Evolutionary conservation across 139 green algal genomes (phyloP).

Genomic region (Tetraselmis chui): DNA sequence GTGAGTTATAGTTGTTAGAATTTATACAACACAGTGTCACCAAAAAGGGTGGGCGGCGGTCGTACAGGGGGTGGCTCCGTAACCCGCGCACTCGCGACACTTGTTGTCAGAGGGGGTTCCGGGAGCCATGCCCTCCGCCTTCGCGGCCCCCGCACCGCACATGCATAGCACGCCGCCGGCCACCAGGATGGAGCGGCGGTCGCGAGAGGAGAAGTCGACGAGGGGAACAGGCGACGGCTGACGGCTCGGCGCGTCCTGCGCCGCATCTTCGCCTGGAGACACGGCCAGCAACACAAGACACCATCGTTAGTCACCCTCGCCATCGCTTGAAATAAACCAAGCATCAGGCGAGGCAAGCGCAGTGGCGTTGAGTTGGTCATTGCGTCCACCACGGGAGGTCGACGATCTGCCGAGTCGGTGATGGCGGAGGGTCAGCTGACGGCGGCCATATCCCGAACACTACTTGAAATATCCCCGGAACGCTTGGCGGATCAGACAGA

Average conservation of each 20-base stretch:
- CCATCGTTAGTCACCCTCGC: no score
- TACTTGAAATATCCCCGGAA: no score
- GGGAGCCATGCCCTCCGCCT: not conserved
- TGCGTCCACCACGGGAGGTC: not conserved
- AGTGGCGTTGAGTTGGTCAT: not conserved
- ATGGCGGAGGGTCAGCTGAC: not conserved
- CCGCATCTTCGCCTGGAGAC: not conserved
- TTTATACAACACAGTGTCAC: no score
- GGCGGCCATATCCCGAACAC: not conserved
- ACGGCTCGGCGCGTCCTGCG: no score
- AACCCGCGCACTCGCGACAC: conserved; percentile 77
- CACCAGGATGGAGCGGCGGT: not conserved
- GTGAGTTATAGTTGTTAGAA: not conserved
- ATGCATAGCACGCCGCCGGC: not conserved
- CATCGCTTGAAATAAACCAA: not conserved
- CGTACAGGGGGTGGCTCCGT: conserved; percentile 66
- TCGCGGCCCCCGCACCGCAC: not conserved
- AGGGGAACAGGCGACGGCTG: not conserved
- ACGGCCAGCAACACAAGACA: not conserved
- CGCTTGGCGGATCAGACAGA: no score
- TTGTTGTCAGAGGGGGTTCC: not conserved
- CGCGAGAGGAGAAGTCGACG: not conserved
- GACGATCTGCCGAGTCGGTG: not conserved
- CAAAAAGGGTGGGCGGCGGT: not conserved
- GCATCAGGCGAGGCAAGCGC: not conserved